These are phyloP conservation scores for Myxozyma neglecta DNA, from an alignment of 805 yeast genomes.

Conservation along the genomic window DNA sequence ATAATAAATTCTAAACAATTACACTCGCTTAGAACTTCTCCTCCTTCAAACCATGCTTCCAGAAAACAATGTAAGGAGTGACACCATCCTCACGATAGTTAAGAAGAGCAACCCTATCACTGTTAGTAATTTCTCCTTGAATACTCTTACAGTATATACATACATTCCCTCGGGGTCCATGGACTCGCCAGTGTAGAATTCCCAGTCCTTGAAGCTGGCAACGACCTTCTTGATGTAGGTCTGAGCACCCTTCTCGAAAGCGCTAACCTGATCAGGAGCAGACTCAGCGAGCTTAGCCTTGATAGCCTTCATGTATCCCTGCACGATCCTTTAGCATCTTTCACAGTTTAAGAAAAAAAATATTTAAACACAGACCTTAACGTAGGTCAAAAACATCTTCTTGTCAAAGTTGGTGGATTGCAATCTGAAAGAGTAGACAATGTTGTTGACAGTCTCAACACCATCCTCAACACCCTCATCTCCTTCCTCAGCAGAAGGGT, in stretches of 20 bases:
- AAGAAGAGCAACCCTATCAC: conserved; percentile 68
- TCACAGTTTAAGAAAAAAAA: neutral
- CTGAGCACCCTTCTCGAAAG: conserved; percentile 96
- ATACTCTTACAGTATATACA: neutral
- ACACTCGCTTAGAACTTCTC: conserved; percentile 70
- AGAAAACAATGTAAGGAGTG: conserved; percentile 95
- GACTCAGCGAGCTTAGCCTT: conserved; percentile 87
- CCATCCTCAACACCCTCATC: conserved; percentile 81
- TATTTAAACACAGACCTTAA: conserved; percentile 52
- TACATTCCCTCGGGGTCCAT: conserved; percentile 99
- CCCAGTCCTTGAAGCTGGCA: conserved; percentile 97
- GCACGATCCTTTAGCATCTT: neutral
- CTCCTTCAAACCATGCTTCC: conserved; percentile 96
- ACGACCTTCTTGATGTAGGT: conserved; percentile 94
- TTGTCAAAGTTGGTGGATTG: conserved; percentile 96
- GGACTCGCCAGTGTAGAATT: conserved; percentile 98
- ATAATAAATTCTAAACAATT: neutral
- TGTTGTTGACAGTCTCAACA: conserved; percentile 92
- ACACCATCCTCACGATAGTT: conserved; percentile 99
- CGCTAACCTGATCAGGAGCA: conserved; percentile 81
- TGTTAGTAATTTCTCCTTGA: neutral
- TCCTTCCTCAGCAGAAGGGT: conserved; percentile 96
- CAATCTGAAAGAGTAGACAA: conserved; percentile 97
- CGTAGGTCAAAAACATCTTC: conserved; percentile 94
- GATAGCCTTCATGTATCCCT: conserved; percentile 91